phyloP scores from a whole-genome alignment of 2,329 filamentous ascomycete genomes.

The Pyricularia grisea region DNA sequence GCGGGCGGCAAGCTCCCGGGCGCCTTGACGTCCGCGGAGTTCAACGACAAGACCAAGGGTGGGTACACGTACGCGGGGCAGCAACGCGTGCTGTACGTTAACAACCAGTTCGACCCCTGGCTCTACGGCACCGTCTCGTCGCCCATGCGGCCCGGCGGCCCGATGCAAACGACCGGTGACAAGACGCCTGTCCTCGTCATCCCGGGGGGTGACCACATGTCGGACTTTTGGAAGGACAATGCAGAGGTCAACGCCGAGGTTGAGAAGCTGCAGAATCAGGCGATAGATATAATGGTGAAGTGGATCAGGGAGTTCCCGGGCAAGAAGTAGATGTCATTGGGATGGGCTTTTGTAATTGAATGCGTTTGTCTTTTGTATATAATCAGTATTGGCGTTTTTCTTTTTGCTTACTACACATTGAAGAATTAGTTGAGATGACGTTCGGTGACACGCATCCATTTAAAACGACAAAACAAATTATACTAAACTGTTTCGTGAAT shows the following conservation, averaged over 20 bases:
- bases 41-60: slow-evolving; percentile 25
- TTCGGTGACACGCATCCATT: too few species aligned
- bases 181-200: slow-evolving; percentile 23
- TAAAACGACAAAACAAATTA: too few species aligned
- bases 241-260: slow-evolving; percentile 39
- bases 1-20: background rate
- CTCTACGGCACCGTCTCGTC: slow-evolving; percentile 27
- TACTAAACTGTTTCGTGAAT: too few species aligned
- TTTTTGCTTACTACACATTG: too few species aligned
- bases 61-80: slow-evolving; percentile 26
- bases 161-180: slow-evolving; percentile 19
- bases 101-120: slow-evolving; percentile 32
- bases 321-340: too few species aligned
- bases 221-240: slow-evolving; percentile 31
- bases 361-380: too few species aligned
- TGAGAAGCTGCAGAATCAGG: slow-evolving; percentile 36
- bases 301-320: slow-evolving; percentile 31
- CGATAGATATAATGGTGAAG: slow-evolving; percentile 36
- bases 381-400: too few species aligned
- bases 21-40: slow-evolving; percentile 12
- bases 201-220: slow-evolving; percentile 26
- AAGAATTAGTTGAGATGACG: too few species aligned
- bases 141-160: slow-evolving; percentile 26
- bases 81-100: slow-evolving; percentile 27
- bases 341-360: too few species aligned